These are phyloP conservation scores for Suaeda aralocaspica DNA, from an alignment of 148 eudicot genomes.

Conservation along the genomic window DNA sequence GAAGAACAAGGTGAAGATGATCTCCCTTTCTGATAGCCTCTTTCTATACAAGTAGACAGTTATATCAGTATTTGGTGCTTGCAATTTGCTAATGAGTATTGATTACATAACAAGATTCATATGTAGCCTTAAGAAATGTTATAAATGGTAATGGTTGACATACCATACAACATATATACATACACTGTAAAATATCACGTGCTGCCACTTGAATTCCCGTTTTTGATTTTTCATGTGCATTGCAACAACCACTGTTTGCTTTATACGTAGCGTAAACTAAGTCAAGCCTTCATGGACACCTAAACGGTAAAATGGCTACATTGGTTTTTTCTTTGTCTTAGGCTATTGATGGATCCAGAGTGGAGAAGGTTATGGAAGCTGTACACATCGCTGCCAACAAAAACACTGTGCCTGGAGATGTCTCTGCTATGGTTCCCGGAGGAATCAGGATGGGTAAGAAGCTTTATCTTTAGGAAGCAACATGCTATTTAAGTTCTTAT, in stretches of 20 bases:
- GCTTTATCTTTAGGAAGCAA: neutral
- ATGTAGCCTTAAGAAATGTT: neutral
- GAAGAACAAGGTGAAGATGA: conserved; percentile 71
- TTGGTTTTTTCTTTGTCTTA: conserved; percentile 20
- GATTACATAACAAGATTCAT: neutral
- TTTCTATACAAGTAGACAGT: neutral
- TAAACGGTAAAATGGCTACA: no score
- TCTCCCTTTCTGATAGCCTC: neutral
- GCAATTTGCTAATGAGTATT: neutral
- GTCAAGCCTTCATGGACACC: neutral
- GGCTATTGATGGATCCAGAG: conserved; percentile 99
- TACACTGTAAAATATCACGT: no score
- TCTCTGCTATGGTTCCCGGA: conserved; percentile 99
- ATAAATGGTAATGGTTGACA: neutral
- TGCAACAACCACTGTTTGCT: neutral
- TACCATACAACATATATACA: no score
- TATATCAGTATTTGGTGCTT: neutral
- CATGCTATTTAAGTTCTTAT: neutral
- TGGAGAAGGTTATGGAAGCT: conserved; percentile 92
- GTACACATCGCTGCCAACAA: conserved; percentile 98
- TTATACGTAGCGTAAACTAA: neutral
- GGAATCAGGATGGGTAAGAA: conserved; percentile 93
- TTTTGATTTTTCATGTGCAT: neutral
- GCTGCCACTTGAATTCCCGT: no score
- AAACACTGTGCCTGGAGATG: conserved; percentile 98